Percentiles rank a stretch among this genome's conserved stretches.
These are phyloP conservation scores for Nemania diffusa DNA, from an alignment of 2,329 filamentous ascomycete genomes.

Conservation along the genomic window DNA sequence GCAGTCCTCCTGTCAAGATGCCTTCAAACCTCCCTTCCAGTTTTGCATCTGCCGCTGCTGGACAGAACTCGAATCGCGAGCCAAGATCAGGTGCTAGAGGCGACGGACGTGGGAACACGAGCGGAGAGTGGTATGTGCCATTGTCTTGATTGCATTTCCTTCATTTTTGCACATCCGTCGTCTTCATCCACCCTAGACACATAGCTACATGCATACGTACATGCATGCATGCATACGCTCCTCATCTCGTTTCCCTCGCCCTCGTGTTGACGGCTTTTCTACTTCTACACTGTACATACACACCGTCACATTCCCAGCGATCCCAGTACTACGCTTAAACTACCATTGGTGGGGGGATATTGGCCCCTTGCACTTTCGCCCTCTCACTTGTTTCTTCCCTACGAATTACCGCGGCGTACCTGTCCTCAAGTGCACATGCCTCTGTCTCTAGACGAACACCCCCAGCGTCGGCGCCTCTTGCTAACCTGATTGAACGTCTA, in stretches of 20 bases:
- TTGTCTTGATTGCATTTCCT: slow-evolving; percentile 12
- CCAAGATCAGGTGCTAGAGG: slow-evolving; percentile 66
- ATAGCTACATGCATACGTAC: not conserved
- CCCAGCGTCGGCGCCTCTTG: not conserved
- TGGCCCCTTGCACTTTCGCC: slow-evolving; percentile 1
- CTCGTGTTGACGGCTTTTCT: not conserved
- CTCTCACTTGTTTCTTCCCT: slow-evolving; percentile 17
- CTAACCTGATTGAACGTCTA: slow-evolving; percentile 45
- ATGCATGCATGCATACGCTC: not conserved
- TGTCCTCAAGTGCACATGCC: slow-evolving; percentile 21
- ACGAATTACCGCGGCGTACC: slow-evolving; percentile 13
- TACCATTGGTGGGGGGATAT: not conserved
- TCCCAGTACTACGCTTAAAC: slow-evolving; percentile 1
- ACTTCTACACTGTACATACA: not conserved
- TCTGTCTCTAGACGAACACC: not conserved
- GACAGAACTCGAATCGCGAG: slow-evolving; percentile 73
- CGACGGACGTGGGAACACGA: slow-evolving; percentile 65
- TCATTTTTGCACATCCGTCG: slow-evolving; percentile 14
- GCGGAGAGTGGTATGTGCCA: slow-evolving; percentile 77
- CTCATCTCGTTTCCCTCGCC: not conserved
- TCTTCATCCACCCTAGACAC: not conserved
- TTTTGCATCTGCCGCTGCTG: slow-evolving; percentile 85
- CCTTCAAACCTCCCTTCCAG: slow-evolving; percentile 82
- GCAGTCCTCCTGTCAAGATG: slow-evolving; percentile 56
- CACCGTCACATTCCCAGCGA: not conserved